These are phyloP conservation scores for Leccinum fibrillosum DNA, from an alignment of 768 basidiomycete species.

Conservation along the genomic window DNA sequence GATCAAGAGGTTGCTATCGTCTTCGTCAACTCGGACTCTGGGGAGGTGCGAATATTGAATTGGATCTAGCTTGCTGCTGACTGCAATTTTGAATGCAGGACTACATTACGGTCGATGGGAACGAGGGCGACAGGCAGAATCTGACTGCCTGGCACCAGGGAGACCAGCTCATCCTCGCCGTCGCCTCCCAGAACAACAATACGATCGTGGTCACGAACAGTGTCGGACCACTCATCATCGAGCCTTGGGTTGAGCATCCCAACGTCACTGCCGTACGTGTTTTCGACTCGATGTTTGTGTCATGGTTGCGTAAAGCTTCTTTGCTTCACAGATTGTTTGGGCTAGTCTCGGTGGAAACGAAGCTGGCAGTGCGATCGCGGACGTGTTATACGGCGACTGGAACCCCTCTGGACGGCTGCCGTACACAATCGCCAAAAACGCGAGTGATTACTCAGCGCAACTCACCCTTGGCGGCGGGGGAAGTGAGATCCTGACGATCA, in stretches of 20 bases:
- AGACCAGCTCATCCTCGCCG: conserved; percentile 43
- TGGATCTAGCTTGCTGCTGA: background rate
- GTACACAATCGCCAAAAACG: conserved; percentile 66
- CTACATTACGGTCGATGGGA: conserved; percentile 59
- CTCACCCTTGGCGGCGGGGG: conserved; percentile 25
- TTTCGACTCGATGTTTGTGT: conserved; percentile 20
- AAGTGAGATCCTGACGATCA: conserved; percentile 41
- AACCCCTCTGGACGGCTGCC: conserved; percentile 76
- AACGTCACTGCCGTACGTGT: conserved; percentile 66
- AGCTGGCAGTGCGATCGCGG: conserved; percentile 72
- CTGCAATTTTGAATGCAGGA: conserved; percentile 23
- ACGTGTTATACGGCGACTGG: conserved; percentile 71
- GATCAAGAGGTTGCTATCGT: conserved; percentile 68
- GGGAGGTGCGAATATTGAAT: conserved; percentile 47
- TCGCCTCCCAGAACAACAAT: conserved; percentile 68
- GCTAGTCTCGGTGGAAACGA: conserved; percentile 68
- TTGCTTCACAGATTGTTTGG: conserved; percentile 38
- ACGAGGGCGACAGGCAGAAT: conserved; percentile 39
- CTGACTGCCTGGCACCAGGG: conserved; percentile 38
- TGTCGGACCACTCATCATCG: conserved; percentile 67
- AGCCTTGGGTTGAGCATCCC: conserved; percentile 72
- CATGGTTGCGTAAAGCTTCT: conserved; percentile 1
- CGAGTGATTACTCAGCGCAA: conserved; percentile 49
- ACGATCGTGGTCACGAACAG: conserved; percentile 80
- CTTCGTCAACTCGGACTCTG: conserved; percentile 80